Conservation (phyloP, 2,329 filamentous ascomycete species). For the Colletotrichum sp. region DNA sequence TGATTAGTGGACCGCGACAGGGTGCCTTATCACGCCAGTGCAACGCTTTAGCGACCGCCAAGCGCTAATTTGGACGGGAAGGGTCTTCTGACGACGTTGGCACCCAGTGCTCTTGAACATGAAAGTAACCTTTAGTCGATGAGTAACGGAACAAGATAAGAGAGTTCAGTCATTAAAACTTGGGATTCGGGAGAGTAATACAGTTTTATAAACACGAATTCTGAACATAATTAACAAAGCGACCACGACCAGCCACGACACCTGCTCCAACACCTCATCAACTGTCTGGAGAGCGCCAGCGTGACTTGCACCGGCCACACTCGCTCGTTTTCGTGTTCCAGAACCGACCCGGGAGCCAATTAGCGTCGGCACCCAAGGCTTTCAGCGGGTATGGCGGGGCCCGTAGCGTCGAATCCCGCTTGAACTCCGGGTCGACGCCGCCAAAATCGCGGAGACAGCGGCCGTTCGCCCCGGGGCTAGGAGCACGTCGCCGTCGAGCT, state of each 20-base stretch:
- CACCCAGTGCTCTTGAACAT: background rate
- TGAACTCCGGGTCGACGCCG: conserved; percentile 17
- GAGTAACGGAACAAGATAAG: background rate
- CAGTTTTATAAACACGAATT: background rate
- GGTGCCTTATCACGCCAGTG: conserved; percentile 6
- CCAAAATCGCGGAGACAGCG: conserved; percentile 1
- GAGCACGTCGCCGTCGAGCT: background rate
- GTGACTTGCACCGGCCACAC: conserved; percentile 6
- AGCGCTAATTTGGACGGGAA: background rate
- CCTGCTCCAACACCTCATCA: background rate
- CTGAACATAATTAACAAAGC: background rate
- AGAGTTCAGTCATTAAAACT: background rate
- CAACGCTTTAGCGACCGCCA: conserved; percentile 5
- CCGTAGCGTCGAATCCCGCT: conserved; percentile 5
- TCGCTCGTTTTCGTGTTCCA: conserved; percentile 14
- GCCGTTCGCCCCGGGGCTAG: background rate
- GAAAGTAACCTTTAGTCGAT: background rate
- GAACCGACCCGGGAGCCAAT: background rate
- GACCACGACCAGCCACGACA: background rate
- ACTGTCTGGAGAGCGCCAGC: background rate
- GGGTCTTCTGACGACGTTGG: background rate
- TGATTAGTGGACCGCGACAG: conserved; percentile 8
- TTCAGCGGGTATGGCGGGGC: background rate
- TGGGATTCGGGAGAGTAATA: too few relatives aligned
- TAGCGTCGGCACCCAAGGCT: background rate